Conservation (phyloP, 108 stramenopile genomes). For the Cyclotella sp. region DNA sequence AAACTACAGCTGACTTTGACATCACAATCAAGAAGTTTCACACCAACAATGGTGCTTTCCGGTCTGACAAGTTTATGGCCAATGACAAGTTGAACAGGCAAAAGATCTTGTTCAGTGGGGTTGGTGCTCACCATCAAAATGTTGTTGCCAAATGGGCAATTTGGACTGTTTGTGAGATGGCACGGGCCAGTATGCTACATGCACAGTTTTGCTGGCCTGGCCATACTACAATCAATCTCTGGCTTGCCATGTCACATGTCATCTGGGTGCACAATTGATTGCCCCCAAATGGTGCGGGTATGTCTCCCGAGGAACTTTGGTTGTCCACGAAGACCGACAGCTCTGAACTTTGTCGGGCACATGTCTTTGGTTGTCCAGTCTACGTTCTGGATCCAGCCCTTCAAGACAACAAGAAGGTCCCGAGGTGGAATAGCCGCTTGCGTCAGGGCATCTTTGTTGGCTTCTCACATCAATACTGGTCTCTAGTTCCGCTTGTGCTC, state of each 20-base stretch:
- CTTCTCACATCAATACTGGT: background rate
- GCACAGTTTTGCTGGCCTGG: slow-evolving; percentile 52
- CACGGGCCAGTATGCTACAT: slow-evolving; percentile 58
- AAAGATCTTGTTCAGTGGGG: slow-evolving; percentile 35
- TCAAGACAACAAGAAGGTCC: slow-evolving; percentile 3
- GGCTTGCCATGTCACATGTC: slow-evolving; percentile 62
- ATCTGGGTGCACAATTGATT: slow-evolving; percentile 36
- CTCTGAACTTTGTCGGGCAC: background rate
- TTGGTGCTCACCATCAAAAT: slow-evolving; percentile 71
- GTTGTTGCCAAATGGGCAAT: slow-evolving; percentile 56
- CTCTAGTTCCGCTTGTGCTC: slow-evolving; percentile 2
- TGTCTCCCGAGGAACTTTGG: background rate
- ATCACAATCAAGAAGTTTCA: slow-evolving; percentile 42
- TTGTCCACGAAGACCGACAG: background rate
- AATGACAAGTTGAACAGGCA: slow-evolving; percentile 10
- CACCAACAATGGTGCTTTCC: slow-evolving; percentile 48
- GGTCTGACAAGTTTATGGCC: slow-evolving; percentile 16
- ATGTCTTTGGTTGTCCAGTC: slow-evolving; percentile 38
- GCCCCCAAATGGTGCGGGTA: background rate
- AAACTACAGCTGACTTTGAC: background rate
- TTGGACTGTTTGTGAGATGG: slow-evolving; percentile 34
- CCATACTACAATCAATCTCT: slow-evolving; percentile 21
- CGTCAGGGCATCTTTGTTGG: background rate
- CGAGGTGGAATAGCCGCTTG: background rate
- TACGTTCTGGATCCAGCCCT: slow-evolving; percentile 24